phyloP scores from a whole-genome alignment of 352 stramenopile species.

The Pythium diclinum region DNA sequence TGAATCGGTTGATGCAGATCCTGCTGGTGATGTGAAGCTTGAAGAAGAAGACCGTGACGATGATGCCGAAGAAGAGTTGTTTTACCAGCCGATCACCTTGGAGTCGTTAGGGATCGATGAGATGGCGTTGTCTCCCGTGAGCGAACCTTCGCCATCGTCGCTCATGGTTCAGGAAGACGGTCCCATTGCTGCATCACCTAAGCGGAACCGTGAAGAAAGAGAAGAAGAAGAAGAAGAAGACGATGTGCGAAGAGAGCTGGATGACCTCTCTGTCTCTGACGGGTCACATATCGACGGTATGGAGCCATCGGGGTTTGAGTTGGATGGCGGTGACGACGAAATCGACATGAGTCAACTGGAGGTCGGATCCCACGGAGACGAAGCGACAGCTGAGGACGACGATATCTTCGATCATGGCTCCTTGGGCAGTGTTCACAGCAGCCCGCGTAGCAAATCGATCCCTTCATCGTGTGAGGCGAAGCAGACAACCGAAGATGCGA shows the following conservation, averaged over 20 bases:
- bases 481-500: neutral
- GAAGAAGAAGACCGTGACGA: neutral
- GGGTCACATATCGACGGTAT: neutral
- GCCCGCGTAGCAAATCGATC: neutral
- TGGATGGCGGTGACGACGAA: neutral
- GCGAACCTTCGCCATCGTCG: neutral
- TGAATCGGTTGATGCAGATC: neutral
- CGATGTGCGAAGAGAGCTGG: neutral
- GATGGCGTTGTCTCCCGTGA: conserved; percentile 38
- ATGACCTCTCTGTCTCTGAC: neutral
- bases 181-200: neutral
- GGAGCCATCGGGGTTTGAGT: neutral
- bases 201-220: too few species aligned
- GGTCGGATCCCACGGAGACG: neutral
- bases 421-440: neutral
- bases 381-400: neutral
- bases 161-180: neutral
- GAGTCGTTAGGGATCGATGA: conserved; percentile 44
- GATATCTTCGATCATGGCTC: neutral
- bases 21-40: neutral
- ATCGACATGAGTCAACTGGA: conserved; percentile 2
- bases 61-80: conserved; percentile 11
- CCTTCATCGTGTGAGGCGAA: neutral
- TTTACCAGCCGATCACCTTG: conserved; percentile 36
- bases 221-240: too few species aligned